phyloP scores from a whole-genome alignment of 2,329 filamentous ascomycete species.

The Pseudogymnoascus sp. region DNA sequence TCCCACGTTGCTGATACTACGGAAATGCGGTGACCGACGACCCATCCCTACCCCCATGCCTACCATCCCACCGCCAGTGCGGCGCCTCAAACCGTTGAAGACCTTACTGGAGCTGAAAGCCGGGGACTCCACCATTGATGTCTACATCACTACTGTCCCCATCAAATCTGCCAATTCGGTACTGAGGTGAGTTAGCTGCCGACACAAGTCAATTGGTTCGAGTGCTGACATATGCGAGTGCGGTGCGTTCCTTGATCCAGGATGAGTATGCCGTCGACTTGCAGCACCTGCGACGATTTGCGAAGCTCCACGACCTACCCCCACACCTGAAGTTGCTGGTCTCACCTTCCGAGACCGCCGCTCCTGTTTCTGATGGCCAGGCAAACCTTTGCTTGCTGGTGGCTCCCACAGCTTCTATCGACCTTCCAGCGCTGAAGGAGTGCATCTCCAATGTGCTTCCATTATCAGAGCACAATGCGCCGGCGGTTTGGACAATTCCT shows the following conservation, averaged over 20 bases:
- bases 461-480: constrained; percentile 29
- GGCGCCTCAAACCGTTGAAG: constrained; percentile 49
- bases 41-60: neutral
- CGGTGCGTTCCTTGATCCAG: constrained; percentile 47
- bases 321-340: constrained; percentile 22
- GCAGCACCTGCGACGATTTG: constrained; percentile 67
- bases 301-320: constrained; percentile 61
- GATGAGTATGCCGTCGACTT: constrained; percentile 56
- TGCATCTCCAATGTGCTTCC: constrained; percentile 29
- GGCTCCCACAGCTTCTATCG: constrained; percentile 41
- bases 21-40: neutral
- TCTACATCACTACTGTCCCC: constrained; percentile 64
- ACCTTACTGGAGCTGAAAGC: constrained; percentile 55
- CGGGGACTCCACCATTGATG: constrained; percentile 49
- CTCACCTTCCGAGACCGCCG: neutral
- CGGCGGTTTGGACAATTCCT: constrained; percentile 53
- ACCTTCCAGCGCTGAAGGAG: constrained; percentile 41
- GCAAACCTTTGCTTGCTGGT: constrained; percentile 41
- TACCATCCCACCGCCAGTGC: neutral
- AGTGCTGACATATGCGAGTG: constrained; percentile 31
- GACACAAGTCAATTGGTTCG: neutral
- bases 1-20: neutral
- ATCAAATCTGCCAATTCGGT: constrained; percentile 63
- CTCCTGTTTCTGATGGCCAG: constrained; percentile 13
- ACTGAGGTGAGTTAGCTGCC: constrained; percentile 50